Evolutionary conservation across 2,329 filamentous ascomycete species (phyloP), one percentile per base, ranked within the genome.

Genomic region (Ceratocystiopsis sp.): DNA sequence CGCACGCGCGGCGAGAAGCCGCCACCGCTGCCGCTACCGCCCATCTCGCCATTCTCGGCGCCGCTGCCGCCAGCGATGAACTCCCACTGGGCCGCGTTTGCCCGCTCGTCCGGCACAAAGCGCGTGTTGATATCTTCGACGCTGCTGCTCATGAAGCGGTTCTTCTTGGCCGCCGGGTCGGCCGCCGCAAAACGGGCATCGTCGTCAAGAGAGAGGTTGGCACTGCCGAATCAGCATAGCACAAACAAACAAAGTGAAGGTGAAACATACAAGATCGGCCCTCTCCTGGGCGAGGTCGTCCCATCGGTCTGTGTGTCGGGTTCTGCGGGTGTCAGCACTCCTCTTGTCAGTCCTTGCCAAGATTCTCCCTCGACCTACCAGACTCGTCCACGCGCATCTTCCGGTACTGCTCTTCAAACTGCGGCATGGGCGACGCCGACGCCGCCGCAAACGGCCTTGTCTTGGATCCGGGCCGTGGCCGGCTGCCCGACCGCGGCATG

Each of bases 41-140:
- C n/a, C n/a, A n/a, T n/a, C n/a, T n/a, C n/a, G 50, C 52, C 41
- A 43, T 51, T 36, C 49, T 59, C 52, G 15, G 45, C 51, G 17
- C 52, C 49, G 11, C 53, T 54, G 33, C 59, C 59, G 6, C 71
- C 69, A 13, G 71, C 71, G 43, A 59, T 71, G 48, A 75, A 75
- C 44, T 68, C 60, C 65, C 64, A 72, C 17, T 11, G 10, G 5
- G 54, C 55, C 21, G 59, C 55, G 33, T 59, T 57, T 6, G 59
- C 50, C 37, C 60, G 55, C 17, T 74, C 66, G 14, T 67, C 65
- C 4, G 68, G 61, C 17, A 66, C 66, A 55, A 79, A 79, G 35
- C 61, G 69, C 16, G 74, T 78, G 55, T 75, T 73, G 50, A 79
- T 78, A 42, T 69, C 73, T 45, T 79, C 73, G 17, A 68, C 60